phyloP scores from a whole-genome alignment of 2,329 filamentous ascomycete genomes.

The Raffaelea arxii region DNA sequence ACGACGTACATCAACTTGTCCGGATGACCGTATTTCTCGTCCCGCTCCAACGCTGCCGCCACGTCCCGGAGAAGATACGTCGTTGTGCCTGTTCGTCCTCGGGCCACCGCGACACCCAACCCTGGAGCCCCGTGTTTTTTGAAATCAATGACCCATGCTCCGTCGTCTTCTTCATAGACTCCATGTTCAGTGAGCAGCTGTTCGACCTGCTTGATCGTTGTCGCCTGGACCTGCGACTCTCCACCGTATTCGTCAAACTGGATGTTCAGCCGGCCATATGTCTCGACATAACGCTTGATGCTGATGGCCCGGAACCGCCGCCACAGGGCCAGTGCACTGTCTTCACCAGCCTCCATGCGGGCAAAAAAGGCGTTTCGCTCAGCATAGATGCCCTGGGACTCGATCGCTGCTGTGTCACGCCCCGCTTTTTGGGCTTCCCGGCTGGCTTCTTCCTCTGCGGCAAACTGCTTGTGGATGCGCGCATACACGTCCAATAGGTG shows the following conservation, averaged over 20 bases:
- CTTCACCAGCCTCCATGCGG: conserved; percentile 49
- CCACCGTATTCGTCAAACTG: conserved; percentile 56
- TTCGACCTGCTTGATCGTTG: conserved; percentile 50
- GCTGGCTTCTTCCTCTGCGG: conserved; percentile 50
- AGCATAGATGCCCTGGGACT: conserved; percentile 32
- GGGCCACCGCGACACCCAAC: conserved; percentile 55
- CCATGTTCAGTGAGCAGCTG: conserved; percentile 47
- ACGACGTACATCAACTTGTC: conserved; percentile 32
- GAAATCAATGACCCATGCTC: conserved; percentile 59
- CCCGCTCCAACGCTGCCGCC: conserved; percentile 54
- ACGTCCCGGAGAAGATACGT: conserved; percentile 63
- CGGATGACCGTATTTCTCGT: conserved; percentile 36
- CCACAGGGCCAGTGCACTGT: conserved; percentile 46
- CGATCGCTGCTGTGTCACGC: conserved; percentile 32
- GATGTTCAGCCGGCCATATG: conserved; percentile 52
- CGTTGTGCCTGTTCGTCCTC: conserved; percentile 53
- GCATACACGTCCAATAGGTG: conserved; percentile 67
- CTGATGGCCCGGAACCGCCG: conserved; percentile 47
- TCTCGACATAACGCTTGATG: conserved; percentile 46
- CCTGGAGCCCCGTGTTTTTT: conserved; percentile 55
- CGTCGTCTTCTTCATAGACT: conserved; percentile 54
- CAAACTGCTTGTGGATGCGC: conserved; percentile 52
- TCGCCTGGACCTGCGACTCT: conserved; percentile 44
- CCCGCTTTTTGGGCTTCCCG: conserved; percentile 38
- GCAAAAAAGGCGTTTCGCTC: conserved; percentile 53